phyloP scores from a whole-genome alignment of 192 early-diverging fungal genomes.

The Backusella tuberculispora region DNA sequence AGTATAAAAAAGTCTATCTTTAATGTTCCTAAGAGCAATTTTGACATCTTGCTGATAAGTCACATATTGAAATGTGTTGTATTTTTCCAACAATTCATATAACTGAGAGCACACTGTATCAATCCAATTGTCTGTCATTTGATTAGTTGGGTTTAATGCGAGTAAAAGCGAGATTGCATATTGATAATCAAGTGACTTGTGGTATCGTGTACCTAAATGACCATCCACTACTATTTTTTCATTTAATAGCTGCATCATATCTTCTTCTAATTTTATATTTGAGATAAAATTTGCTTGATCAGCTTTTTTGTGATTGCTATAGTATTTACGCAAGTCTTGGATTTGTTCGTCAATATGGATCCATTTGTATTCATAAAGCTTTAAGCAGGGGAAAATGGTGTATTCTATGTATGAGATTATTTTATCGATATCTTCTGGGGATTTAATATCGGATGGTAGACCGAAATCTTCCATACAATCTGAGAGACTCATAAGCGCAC shows the following conservation, averaged over 20 bases:
- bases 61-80: slow-evolving; percentile 86
- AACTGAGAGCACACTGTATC: slow-evolving; percentile 55
- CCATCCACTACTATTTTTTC: slow-evolving; percentile 38
- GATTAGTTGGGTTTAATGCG: slow-evolving; percentile 15
- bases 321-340: slow-evolving; percentile 44
- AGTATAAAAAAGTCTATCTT: slow-evolving; percentile 80
- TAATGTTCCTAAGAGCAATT: slow-evolving; percentile 72
- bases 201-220: slow-evolving; percentile 56
- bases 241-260: slow-evolving; percentile 46
- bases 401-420: slow-evolving; percentile 63
- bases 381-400: slow-evolving; percentile 60
- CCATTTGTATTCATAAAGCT: slow-evolving; percentile 90
- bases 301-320: slow-evolving; percentile 32
- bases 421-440: slow-evolving; percentile 65
- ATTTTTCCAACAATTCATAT: slow-evolving; percentile 72
- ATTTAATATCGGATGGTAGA: slow-evolving; percentile 58
- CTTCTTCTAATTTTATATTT: slow-evolving; percentile 31
- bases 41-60: slow-evolving; percentile 80
- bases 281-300: slow-evolving; percentile 38
- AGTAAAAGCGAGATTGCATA: slow-evolving; percentile 55
- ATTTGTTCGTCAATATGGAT: slow-evolving; percentile 62
- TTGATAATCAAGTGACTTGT: slow-evolving; percentile 54
- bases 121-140: not conserved
- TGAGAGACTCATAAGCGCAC: slow-evolving; percentile 75
- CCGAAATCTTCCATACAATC: slow-evolving; percentile 55